Percentiles rank a stretch among this genome's conserved stretches.
Evolutionary conservation across 352 stramenopile genomes (phyloP).

Genomic region (Phytophthora litchii): DNA sequence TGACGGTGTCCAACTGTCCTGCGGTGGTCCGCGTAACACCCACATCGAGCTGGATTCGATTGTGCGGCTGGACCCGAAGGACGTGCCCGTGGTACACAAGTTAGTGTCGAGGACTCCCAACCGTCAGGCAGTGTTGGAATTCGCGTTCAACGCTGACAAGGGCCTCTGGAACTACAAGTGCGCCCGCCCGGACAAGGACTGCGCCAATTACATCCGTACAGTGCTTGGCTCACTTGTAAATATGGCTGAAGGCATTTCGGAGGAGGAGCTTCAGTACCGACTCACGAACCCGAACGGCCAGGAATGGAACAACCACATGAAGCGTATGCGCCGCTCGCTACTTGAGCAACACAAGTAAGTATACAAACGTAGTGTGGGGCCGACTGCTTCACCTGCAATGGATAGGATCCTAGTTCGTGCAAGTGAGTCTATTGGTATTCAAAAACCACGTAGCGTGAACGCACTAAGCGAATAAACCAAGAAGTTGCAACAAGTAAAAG

Average conservation of each 20-base stretch:
- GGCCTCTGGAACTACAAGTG: conserved; percentile 92
- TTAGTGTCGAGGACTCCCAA: conserved; percentile 62
- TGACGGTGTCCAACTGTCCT: conserved; percentile 70
- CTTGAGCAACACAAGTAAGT: conserved; percentile 60
- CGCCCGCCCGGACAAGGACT: conserved; percentile 88
- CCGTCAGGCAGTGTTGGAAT: conserved; percentile 80
- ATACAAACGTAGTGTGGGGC: conserved; percentile 1
- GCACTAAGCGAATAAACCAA: conserved; percentile 19
- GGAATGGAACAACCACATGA: conserved; percentile 88
- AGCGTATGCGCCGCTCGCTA: conserved; percentile 71
- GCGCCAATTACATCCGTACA: conserved; percentile 90
- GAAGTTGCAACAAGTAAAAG: conserved; percentile 31
- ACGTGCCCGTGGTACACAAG: conserved; percentile 70
- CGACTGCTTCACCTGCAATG: conserved; percentile 6
- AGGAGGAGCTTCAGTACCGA: conserved; percentile 91
- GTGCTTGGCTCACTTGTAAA: conserved; percentile 91
- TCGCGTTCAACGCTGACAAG: conserved; percentile 87
- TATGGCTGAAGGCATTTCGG: conserved; percentile 90
- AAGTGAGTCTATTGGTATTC: not conserved
- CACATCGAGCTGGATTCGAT: conserved; percentile 86
- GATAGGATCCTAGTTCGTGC: not conserved
- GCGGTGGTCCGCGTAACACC: conserved; percentile 75
- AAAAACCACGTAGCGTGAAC: not conserved
- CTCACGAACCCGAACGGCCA: conserved; percentile 73
- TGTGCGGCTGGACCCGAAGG: conserved; percentile 79